Evolutionary conservation across 345 rosid species (phyloP).

Genomic region (Euclidium syriacum): DNA sequence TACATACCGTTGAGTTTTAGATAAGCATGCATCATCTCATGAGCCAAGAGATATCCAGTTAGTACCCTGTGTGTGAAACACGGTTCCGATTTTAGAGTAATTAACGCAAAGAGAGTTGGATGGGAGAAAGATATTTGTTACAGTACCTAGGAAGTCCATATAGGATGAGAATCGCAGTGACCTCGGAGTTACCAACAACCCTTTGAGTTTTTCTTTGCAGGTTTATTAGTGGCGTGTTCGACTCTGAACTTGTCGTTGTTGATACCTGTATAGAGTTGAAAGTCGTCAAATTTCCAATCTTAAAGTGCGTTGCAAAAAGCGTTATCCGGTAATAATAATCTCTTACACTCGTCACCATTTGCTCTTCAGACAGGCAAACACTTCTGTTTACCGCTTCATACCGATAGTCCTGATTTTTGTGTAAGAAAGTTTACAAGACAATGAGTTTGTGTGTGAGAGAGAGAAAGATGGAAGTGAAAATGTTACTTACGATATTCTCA

Average conservation of each 20-base stretch:
- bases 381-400: conserved; percentile 83
- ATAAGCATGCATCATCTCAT: conserved; percentile 96
- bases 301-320: background rate
- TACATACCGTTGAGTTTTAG: conserved; percentile 63
- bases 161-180: conserved; percentile 76
- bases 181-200: conserved; percentile 61
- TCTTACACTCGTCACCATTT: conserved; percentile 62
- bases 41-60: conserved; percentile 71
- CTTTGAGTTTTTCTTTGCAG: conserved; percentile 56
- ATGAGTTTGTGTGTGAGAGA: background rate
- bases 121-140: background rate
- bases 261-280: conserved; percentile 41
- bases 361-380: conserved; percentile 83
- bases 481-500: conserved; percentile 49
- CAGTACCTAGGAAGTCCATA: conserved; percentile 84
- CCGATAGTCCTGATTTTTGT: conserved; percentile 59
- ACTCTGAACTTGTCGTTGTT: conserved; percentile 41
- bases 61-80: conserved; percentile 39
- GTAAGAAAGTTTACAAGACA: background rate
- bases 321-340: background rate
- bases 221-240: conserved; percentile 38
- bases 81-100: background rate
- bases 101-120: background rate
- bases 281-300: background rate
- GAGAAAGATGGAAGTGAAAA: background rate